Conservation (phyloP, 257 asterid species). For the Nicotiana knightiana region DNA sequence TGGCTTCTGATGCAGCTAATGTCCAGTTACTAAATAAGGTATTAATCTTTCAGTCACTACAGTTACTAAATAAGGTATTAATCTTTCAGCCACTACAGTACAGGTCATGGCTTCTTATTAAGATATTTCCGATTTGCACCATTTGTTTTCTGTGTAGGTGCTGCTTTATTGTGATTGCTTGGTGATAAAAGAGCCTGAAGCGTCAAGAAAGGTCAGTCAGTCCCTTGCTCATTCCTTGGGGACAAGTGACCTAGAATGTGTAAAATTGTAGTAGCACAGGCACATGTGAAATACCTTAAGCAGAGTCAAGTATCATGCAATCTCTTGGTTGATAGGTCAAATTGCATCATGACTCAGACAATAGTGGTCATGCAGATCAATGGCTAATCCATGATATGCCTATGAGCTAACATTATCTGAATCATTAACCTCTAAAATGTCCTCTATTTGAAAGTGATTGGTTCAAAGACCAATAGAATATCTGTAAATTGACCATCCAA, state of each 20-base stretch:
- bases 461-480: not conserved
- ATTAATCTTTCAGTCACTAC: not conserved
- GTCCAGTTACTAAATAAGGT: conserved; percentile 73
- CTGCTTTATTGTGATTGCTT: conserved; percentile 48
- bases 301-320: not conserved
- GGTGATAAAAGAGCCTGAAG: conserved; percentile 37
- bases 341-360: not conserved
- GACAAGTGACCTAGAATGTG: not conserved
- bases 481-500: not conserved
- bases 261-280: not conserved
- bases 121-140: not conserved
- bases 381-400: not conserved
- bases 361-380: not conserved
- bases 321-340: not conserved
- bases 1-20: conserved; percentile 79
- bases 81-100: conserved; percentile 1
- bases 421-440: not conserved
- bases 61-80: conserved; percentile 69
- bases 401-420: not conserved
- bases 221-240: not conserved
- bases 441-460: not conserved
- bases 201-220: conserved; percentile 40
- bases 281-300: not conserved
- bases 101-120: not conserved
- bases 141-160: conserved; percentile 38